phyloP scores from a whole-genome alignment of 1,284 basidiomycete species.

The Ganoderma resinaceum region DNA sequence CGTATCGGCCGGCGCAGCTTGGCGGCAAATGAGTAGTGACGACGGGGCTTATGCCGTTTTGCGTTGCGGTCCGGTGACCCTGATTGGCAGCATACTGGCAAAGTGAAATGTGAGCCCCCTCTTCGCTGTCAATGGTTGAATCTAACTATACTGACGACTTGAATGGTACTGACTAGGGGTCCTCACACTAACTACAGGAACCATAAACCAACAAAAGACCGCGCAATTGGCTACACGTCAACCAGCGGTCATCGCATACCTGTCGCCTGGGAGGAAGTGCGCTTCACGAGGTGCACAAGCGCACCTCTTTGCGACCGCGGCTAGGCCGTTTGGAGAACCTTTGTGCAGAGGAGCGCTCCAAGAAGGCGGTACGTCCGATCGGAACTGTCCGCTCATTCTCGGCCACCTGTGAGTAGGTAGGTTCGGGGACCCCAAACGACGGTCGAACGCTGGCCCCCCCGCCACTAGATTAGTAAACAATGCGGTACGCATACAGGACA shows the following conservation, averaged over 20 bases:
- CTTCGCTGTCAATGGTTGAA: neutral
- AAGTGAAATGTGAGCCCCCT: neutral
- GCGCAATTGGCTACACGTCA: neutral
- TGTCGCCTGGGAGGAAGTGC: neutral
- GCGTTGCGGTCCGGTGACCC: neutral
- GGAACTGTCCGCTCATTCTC: neutral
- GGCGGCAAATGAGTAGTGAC: neutral
- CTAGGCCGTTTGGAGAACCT: neutral
- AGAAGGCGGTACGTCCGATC: constrained; percentile 2
- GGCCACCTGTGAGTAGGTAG: neutral
- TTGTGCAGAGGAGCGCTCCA: neutral
- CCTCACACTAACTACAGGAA: neutral
- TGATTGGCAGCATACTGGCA: neutral
- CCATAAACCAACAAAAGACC: neutral
- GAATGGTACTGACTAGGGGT: no score
- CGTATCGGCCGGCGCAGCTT: neutral
- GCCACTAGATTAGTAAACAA: neutral
- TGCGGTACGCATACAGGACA: neutral
- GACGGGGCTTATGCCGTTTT: neutral
- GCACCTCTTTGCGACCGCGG: neutral
- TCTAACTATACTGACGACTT: neutral
- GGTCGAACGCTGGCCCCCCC: neutral
- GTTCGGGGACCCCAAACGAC: neutral
- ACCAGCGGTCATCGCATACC: neutral
- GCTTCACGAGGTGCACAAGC: neutral